Evolutionary conservation across 163 green algal genomes (phyloP).

Genomic region (Prototheca cutis): DNA sequence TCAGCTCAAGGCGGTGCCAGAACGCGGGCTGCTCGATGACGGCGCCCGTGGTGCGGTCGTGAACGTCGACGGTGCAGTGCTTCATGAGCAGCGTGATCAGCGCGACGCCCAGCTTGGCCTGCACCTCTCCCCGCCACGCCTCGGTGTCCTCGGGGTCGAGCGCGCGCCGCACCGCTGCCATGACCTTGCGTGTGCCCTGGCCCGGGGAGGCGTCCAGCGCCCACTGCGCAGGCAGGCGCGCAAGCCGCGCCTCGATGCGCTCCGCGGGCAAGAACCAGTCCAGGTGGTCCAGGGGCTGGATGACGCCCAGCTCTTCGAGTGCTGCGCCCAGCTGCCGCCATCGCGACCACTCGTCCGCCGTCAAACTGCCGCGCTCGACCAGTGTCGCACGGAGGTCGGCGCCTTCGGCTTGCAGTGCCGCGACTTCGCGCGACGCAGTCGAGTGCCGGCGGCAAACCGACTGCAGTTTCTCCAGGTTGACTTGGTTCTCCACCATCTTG

Average conservation of each 20-base stretch:
- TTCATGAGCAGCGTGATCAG: constrained; percentile 44
- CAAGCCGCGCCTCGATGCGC: constrained; percentile 12
- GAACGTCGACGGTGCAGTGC: constrained; percentile 22
- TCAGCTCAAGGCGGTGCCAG: constrained; percentile 23
- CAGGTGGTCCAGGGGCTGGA: constrained; percentile 24
- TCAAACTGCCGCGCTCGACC: not conserved
- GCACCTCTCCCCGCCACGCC: constrained; percentile 18
- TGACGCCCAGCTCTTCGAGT: constrained; percentile 21
- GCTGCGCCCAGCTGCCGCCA: constrained; percentile 15
- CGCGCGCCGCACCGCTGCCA: constrained; percentile 3
- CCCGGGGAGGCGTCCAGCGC: not conserved
- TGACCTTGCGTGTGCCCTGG: constrained; percentile 1
- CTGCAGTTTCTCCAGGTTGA: constrained; percentile 28
- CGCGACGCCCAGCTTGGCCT: constrained; percentile 37
- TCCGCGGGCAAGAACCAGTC: constrained; percentile 26
- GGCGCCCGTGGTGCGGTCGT: not conserved
- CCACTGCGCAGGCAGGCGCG: constrained; percentile 3
- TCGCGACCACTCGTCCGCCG: constrained; percentile 7
- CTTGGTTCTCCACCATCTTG: constrained; percentile 23
- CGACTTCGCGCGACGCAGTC: constrained; percentile 10
- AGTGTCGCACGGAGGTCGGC: not conserved
- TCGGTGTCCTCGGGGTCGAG: constrained; percentile 13
- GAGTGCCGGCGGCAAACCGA: constrained; percentile 10
- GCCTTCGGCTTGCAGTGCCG: constrained; percentile 12
- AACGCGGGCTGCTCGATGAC: constrained; percentile 18